These are phyloP conservation scores for Elongisporangium anandrum DNA, from an alignment of 352 stramenopile genomes.

Conservation along the genomic window DNA sequence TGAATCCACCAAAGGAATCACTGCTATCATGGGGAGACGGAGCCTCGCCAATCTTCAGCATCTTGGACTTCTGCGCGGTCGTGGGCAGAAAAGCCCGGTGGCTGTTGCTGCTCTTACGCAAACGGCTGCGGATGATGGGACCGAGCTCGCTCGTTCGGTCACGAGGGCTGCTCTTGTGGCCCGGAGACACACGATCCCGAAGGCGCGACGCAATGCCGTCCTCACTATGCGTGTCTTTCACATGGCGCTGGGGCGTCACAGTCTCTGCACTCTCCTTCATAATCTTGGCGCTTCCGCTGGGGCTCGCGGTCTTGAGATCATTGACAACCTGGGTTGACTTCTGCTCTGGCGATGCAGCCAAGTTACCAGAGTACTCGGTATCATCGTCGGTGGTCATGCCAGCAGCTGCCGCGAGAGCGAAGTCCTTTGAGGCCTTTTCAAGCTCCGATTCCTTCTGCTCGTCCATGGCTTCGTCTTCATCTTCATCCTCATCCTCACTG, in stretches of 20 bases:
- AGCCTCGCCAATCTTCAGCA: constrained; percentile 23
- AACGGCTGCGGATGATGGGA: constrained; percentile 20
- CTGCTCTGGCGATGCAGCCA: background rate
- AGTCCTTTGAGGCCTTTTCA: constrained; percentile 2
- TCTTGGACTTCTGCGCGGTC: constrained; percentile 42
- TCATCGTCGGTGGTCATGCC: background rate
- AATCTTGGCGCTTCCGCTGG: background rate
- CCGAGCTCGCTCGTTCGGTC: constrained; percentile 14
- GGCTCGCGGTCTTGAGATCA: background rate
- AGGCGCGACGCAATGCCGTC: background rate
- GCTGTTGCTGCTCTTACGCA: constrained; percentile 33
- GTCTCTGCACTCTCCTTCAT: background rate
- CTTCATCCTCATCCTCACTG: constrained; percentile 18
- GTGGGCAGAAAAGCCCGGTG: constrained; percentile 41
- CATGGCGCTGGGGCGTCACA: background rate
- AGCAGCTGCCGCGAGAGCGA: background rate
- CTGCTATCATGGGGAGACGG: constrained; percentile 10
- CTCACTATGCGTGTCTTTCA: background rate
- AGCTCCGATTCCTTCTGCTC: background rate
- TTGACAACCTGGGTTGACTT: constrained; percentile 4
- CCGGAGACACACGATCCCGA: background rate
- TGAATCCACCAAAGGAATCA: constrained; percentile 1
- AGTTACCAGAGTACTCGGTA: constrained; percentile 6
- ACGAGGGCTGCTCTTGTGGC: background rate
- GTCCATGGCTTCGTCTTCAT: constrained; percentile 17